Evolutionary conservation across 1,284 basidiomycete species (phyloP), one percentile per base, ranked within the genome.

Genomic region (Marasmius tenuissimus): DNA sequence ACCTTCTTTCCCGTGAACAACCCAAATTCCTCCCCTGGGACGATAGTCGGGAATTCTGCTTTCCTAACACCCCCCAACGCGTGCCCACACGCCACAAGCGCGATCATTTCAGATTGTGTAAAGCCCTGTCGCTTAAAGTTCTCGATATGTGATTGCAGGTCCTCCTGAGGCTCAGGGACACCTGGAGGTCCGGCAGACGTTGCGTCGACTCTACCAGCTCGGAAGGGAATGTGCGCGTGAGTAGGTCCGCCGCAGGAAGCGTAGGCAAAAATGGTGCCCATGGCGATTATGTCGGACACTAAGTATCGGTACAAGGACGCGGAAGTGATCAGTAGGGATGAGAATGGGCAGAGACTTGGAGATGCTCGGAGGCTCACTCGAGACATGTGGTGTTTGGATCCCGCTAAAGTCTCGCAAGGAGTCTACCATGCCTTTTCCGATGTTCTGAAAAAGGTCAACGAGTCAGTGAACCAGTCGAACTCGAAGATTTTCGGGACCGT

Each of bases 31-130:
- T 27, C 27, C 27, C 27, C 27, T 27, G 27, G 27, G 4, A 76
- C 74, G 5, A 78, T 71, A 16, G 68, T 64, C 6, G 78, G 77
- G 59, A 78, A 78, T 58, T 78, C 77, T 14, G 69, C 60, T 60
- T 71, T 72, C 37, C 75, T 70, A 6, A 79, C 76, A 38, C 76
- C 76, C 64, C 59, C 55, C 55, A 66, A 52, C 7, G 65, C 75
- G 62, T 80, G 78, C 3, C 78, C 78, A 63, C 78, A 80, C 3
- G 78, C 77, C 34, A 77, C 75, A 27, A 79, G 71, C 39, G 71
- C 70, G 60, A 80, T 79, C 78, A 80, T 80, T 57, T 80, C 78
- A 3, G 67, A 60, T 12, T 66, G 63, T 11, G 67, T 73, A 62
- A 78, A 80, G 2, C 78, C 78, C 65, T 76, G 73, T 22, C 71